Evolutionary conservation across 306 rosid species (phyloP).

Genomic region (Purshia tridentata): DNA sequence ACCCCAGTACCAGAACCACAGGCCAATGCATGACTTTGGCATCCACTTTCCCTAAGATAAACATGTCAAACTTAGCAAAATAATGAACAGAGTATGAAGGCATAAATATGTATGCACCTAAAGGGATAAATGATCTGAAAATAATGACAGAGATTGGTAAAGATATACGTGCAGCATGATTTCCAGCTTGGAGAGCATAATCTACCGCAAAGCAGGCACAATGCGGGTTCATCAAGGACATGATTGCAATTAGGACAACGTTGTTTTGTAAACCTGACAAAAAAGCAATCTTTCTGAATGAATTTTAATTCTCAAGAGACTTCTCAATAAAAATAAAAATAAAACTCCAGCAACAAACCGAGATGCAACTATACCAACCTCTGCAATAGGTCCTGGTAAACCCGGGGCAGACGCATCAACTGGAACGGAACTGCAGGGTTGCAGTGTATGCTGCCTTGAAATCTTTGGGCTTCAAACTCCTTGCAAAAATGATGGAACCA

Average conservation of each 20-base stretch:
- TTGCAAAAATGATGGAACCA: constrained; percentile 76
- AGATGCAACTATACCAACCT: constrained; percentile 46
- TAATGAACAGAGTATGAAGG: constrained; percentile 11
- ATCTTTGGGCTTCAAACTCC: constrained; percentile 45
- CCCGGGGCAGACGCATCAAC: constrained; percentile 73
- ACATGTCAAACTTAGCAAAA: constrained; percentile 26
- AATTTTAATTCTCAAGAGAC: neutral
- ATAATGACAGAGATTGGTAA: constrained; percentile 12
- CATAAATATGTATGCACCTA: constrained; percentile 1
- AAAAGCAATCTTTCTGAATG: constrained; percentile 10
- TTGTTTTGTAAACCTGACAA: constrained; percentile 75
- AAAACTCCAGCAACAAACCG: neutral
- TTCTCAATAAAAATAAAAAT: neutral
- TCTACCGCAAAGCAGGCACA: constrained; percentile 91
- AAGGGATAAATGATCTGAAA: neutral
- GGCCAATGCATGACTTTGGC: constrained; percentile 78
- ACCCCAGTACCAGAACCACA: constrained; percentile 97
- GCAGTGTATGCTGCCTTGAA: constrained; percentile 43
- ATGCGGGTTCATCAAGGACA: constrained; percentile 72
- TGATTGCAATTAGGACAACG: constrained; percentile 67
- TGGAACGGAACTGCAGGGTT: constrained; percentile 86
- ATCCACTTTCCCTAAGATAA: constrained; percentile 75
- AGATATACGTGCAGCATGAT: constrained; percentile 85
- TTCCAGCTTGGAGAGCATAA: constrained; percentile 90
- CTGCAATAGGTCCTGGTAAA: constrained; percentile 91